phyloP scores from a whole-genome alignment of 371 early-diverging fungal species.

The Mucor saturninus region DNA sequence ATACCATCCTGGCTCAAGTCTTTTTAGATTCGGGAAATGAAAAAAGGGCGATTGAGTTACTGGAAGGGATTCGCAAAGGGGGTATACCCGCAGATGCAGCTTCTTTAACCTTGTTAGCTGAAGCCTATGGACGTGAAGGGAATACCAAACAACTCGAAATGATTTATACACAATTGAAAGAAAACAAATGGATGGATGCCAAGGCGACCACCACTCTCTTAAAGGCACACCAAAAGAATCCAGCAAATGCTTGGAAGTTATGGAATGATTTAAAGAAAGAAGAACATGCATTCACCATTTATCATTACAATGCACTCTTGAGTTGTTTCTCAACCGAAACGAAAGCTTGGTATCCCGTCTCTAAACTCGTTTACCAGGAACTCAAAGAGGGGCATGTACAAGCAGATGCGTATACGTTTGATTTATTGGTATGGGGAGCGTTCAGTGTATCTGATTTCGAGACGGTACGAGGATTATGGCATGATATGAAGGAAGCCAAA shows the following conservation, averaged over 20 bases:
- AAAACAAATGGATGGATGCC: conserved; percentile 28
- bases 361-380: conserved; percentile 36
- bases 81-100: conserved; percentile 30
- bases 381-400: not conserved
- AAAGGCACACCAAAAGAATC: conserved; percentile 28
- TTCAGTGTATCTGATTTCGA: conserved; percentile 24
- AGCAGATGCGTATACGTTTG: conserved; percentile 31
- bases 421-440: conserved; percentile 39
- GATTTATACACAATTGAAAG: conserved; percentile 16
- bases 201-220: conserved; percentile 33
- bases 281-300: not conserved
- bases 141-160: conserved; percentile 11
- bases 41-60: conserved; percentile 30
- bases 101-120: conserved; percentile 34
- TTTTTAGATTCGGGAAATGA: conserved; percentile 34
- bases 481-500: not conserved
- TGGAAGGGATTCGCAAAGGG: conserved; percentile 23
- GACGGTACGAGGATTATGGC: conserved; percentile 16
- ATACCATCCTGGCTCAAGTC: conserved; percentile 45
- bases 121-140: conserved; percentile 40
- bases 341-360: conserved; percentile 35
- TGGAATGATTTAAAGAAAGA: conserved; percentile 31
- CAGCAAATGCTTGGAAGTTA: conserved; percentile 38
- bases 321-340: conserved; percentile 22
- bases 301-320: conserved; percentile 42